Percentiles rank a stretch among this genome's conserved stretches.
Conservation (phyloP, 1,284 basidiomycete species). For the Austroboletus rostrupii region DNA sequence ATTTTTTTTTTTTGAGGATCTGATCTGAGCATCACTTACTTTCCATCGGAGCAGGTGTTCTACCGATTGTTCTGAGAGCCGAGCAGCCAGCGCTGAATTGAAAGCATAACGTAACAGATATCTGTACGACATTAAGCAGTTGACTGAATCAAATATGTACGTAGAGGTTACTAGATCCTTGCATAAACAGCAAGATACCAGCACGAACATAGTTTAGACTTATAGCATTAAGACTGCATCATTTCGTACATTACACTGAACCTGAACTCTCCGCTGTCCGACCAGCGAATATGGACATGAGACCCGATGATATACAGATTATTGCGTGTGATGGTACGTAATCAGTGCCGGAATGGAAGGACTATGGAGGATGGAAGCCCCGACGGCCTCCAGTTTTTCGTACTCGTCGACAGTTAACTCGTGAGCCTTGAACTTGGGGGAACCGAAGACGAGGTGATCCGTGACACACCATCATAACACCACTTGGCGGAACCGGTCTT, state of each 20-base stretch:
- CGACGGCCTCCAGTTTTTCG: constrained; percentile 30
- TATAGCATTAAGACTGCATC: neutral
- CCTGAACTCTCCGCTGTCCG: constrained; percentile 50
- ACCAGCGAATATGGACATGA: constrained; percentile 49
- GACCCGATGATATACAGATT: constrained; percentile 38
- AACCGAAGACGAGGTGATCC: constrained; percentile 51
- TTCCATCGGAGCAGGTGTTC: constrained; percentile 16
- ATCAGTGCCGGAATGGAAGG: neutral
- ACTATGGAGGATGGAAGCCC: constrained; percentile 18
- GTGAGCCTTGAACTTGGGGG: constrained; percentile 52
- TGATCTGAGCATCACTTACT: constrained; percentile 4
- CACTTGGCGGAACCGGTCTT: constrained; percentile 48
- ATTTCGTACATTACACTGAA: constrained; percentile 44
- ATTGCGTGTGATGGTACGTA: constrained; percentile 5
- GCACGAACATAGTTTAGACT: neutral
- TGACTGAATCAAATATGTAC: neutral
- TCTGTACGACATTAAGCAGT: neutral
- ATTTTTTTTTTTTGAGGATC: neutral
- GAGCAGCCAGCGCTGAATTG: constrained; percentile 13
- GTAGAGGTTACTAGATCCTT: neutral
- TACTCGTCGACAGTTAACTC: constrained; percentile 49
- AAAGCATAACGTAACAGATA: neutral
- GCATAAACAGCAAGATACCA: neutral
- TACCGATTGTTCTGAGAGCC: constrained; percentile 23
- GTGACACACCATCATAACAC: constrained; percentile 51